Evolutionary conservation across 441 rosid genomes (phyloP).

Genomic region (Kokia cookei): DNA sequence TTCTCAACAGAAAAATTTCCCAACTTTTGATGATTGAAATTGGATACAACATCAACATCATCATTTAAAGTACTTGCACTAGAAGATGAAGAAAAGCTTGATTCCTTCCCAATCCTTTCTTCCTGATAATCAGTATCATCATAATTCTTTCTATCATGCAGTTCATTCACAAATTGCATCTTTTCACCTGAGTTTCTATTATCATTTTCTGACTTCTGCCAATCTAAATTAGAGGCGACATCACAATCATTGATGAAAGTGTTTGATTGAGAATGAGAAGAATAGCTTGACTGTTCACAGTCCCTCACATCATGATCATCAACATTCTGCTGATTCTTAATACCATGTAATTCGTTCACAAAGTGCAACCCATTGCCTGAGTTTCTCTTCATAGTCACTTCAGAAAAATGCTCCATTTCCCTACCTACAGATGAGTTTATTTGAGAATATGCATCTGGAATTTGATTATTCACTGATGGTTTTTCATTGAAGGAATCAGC

Average conservation of each 20-base stretch:
- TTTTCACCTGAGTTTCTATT: slow-evolving; percentile 24
- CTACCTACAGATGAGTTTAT: slow-evolving; percentile 27
- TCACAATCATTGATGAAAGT: slow-evolving; percentile 30
- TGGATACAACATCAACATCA: slow-evolving; percentile 23
- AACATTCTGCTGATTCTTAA: slow-evolving; percentile 16
- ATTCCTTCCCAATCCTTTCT: slow-evolving; percentile 26
- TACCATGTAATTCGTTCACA: slow-evolving; percentile 16
- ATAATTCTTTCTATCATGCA: slow-evolving; percentile 17
- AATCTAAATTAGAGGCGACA: slow-evolving; percentile 18
- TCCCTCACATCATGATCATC: slow-evolving; percentile 25
- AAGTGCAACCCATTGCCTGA: slow-evolving; percentile 27
- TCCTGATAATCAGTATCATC: slow-evolving; percentile 27
- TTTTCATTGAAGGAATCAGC: slow-evolving; percentile 16
- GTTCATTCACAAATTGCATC: slow-evolving; percentile 14
- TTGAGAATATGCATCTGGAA: slow-evolving; percentile 25
- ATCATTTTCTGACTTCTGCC: slow-evolving; percentile 18
- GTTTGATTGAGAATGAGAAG: slow-evolving; percentile 32
- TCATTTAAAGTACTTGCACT: slow-evolving; percentile 29
- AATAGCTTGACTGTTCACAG: slow-evolving; percentile 31
- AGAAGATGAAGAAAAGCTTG: slow-evolving; percentile 33
- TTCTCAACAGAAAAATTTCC: slow-evolving; percentile 29
- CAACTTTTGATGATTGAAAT: slow-evolving; percentile 12
- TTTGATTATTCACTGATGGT: slow-evolving; percentile 18
- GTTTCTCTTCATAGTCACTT: slow-evolving; percentile 28
- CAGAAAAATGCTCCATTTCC: slow-evolving; percentile 21